Conservation (phyloP, 2,329 filamentous ascomycete genomes). For the Cladosporium sphaerospermum region DNA sequence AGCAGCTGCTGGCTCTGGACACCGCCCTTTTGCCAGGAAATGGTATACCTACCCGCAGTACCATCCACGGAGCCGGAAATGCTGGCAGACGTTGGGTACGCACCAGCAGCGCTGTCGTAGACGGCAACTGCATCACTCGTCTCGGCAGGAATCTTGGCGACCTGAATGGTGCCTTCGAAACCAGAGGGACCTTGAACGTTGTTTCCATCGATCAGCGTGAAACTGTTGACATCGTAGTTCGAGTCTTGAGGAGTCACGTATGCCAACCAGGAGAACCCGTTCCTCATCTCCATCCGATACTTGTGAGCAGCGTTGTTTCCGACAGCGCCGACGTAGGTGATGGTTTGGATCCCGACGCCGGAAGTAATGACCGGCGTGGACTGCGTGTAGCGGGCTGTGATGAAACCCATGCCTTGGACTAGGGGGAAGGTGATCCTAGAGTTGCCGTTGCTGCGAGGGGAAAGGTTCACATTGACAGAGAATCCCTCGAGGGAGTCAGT, state of each 20-base stretch:
- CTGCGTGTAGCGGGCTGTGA: slow-evolving; percentile 69
- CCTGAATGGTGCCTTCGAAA: slow-evolving; percentile 75
- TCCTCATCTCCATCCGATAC: slow-evolving; percentile 66
- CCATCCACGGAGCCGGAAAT: slow-evolving; percentile 59
- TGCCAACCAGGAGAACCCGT: slow-evolving; percentile 68
- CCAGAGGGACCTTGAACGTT: slow-evolving; percentile 57
- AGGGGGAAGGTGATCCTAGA: slow-evolving; percentile 70
- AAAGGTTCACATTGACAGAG: slow-evolving; percentile 63
- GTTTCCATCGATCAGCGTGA: slow-evolving; percentile 61
- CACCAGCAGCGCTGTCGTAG: slow-evolving; percentile 70
- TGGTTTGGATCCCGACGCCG: slow-evolving; percentile 64
- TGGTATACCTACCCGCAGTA: slow-evolving; percentile 61
- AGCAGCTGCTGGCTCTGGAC: slow-evolving; percentile 55
- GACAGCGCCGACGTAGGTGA: slow-evolving; percentile 47
- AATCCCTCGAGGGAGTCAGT: slow-evolving; percentile 50
- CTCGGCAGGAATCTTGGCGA: slow-evolving; percentile 64
- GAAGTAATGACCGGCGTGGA: slow-evolving; percentile 68
- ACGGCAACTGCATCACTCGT: slow-evolving; percentile 53
- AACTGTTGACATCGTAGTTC: slow-evolving; percentile 50
- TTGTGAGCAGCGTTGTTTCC: slow-evolving; percentile 64
- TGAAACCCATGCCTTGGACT: slow-evolving; percentile 82
- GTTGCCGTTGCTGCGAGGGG: slow-evolving; percentile 38
- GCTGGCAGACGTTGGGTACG: slow-evolving; percentile 60
- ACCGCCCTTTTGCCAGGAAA: slow-evolving; percentile 69
- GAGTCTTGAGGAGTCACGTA: slow-evolving; percentile 60